Conservation (phyloP, 768 basidiomycete species). For the Hysterangium stoloniferum region DNA sequence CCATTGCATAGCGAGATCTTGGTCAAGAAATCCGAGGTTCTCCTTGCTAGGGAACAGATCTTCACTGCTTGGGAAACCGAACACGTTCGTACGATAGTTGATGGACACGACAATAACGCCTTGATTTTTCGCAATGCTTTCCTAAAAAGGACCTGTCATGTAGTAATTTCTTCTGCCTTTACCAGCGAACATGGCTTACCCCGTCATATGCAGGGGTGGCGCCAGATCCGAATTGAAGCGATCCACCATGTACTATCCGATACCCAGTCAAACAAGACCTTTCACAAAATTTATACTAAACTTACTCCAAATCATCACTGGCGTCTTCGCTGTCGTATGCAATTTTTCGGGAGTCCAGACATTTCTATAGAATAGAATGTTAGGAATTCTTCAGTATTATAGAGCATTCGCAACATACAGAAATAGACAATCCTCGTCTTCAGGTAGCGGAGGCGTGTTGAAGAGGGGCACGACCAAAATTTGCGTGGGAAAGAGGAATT, state of each 20-base stretch:
- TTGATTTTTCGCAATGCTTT: constrained; percentile 6
- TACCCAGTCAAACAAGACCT: not conserved
- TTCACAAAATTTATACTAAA: not conserved
- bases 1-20: constrained; percentile 37
- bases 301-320: constrained; percentile 7
- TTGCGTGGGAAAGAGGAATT: constrained; percentile 2
- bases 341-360: constrained; percentile 1
- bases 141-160: not conserved
- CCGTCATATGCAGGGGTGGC: constrained; percentile 2
- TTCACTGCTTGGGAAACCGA: constrained; percentile 39
- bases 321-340: not conserved
- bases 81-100: constrained; percentile 51
- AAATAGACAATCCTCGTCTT: constrained; percentile 12
- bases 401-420: not conserved
- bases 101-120: constrained; percentile 5
- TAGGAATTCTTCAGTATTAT: not conserved
- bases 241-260: constrained; percentile 5
- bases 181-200: not conserved
- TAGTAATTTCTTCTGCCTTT: too few species aligned
- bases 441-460: constrained; percentile 8
- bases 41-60: constrained; percentile 1
- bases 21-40: constrained; percentile 56
- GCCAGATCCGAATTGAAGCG: constrained; percentile 1
- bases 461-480: not conserved
- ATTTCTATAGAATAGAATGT: not conserved